Base-by-base conservation (phyloP, 441 rosid species). In the Macaranga tanarius region DNA sequence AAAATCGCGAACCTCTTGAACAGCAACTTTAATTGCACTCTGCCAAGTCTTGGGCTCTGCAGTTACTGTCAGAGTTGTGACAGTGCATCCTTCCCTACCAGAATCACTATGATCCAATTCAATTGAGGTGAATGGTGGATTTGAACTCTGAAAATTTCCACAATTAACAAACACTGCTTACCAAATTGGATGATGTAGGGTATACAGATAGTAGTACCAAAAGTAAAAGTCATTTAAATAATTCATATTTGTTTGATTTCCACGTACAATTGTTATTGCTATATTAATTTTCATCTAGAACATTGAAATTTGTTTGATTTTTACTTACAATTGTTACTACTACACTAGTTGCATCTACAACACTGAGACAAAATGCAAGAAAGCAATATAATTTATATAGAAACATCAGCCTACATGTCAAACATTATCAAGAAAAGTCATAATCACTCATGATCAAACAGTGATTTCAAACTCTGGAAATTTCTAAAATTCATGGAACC, bases 61-160 rank as follows among this genome's bases (percentile, higher is more conserved):
- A 31, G 98, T 89, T 45, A 96, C 93, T 66, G 99, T 96, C 71
- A 96, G 98, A 73, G 99, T 96, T 55, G 99, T 96, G 67, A 96
- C 99, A 47, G 98, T 96, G 88, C 99, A 96, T 63, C 97, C 97
- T 85, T 96, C 98, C 85, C 99, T 90, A 79, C 99, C 99, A 17
- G 99, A 96, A 80, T 96, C 99, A 80, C 99, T 93, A 83, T 96
- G 99, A 84, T 96, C 99, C 86, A 96, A 83, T 84, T 96, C 99
- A 77, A 96, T 92, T 55, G 98, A 96, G 17, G 99, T 93, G 84
- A 93, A 96, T n/a, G 98, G 99, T 0, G 98, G 99, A 83, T 96
- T 92, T 65, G 99, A 96, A 87, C 97, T 96, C 99, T 92, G 93
- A 77, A 81, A 91, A 75, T 71, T 75, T 75, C 38, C 10, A 51